Conservation (phyloP, 352 stramenopile species). For the Phytophthora citrophthora region DNA sequence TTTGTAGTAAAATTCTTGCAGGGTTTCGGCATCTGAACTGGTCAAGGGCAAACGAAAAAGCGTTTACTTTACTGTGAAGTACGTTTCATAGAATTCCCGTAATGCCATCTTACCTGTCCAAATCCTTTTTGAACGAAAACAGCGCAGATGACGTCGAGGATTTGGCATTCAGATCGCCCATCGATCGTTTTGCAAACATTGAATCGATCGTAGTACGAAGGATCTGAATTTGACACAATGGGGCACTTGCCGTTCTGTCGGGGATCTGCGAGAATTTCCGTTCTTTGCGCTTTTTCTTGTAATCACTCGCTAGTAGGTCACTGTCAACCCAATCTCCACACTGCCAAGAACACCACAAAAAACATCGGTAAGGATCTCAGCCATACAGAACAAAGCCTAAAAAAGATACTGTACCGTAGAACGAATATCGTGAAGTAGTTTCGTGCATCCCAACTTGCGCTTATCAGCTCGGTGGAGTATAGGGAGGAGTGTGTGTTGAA, state of each 20-base stretch:
- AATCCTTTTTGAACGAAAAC: slow-evolving; percentile 81
- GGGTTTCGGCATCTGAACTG: slow-evolving; percentile 66
- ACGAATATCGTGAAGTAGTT: slow-evolving; percentile 73
- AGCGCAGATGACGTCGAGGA: slow-evolving; percentile 34
- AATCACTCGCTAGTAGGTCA: slow-evolving; percentile 47
- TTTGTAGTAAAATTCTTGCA: slow-evolving; percentile 65
- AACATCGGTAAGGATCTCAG: not conserved
- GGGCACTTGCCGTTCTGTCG: slow-evolving; percentile 34
- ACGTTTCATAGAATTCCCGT: not conserved
- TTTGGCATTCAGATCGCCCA: slow-evolving; percentile 64
- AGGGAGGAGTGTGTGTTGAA: slow-evolving; percentile 74
- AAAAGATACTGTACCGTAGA: slow-evolving; percentile 45
- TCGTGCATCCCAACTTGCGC: slow-evolving; percentile 71
- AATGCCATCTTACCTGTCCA: slow-evolving; percentile 57
- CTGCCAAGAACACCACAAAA: slow-evolving; percentile 24
- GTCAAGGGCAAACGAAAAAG: slow-evolving; percentile 9
- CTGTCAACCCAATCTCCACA: slow-evolving; percentile 65
- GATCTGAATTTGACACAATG: slow-evolving; percentile 58
- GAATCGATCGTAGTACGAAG: slow-evolving; percentile 59
- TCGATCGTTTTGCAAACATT: slow-evolving; percentile 70
- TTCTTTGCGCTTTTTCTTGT: slow-evolving; percentile 58
- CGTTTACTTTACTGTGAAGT: slow-evolving; percentile 1
- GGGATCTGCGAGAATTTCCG: slow-evolving; percentile 45
- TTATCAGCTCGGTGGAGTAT: slow-evolving; percentile 89
- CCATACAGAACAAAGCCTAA: not conserved